Evolutionary conservation across 352 stramenopile genomes (phyloP), one percentile per base, ranked within the genome.

Genomic region (Phytophthora macrochlamydospora): DNA sequence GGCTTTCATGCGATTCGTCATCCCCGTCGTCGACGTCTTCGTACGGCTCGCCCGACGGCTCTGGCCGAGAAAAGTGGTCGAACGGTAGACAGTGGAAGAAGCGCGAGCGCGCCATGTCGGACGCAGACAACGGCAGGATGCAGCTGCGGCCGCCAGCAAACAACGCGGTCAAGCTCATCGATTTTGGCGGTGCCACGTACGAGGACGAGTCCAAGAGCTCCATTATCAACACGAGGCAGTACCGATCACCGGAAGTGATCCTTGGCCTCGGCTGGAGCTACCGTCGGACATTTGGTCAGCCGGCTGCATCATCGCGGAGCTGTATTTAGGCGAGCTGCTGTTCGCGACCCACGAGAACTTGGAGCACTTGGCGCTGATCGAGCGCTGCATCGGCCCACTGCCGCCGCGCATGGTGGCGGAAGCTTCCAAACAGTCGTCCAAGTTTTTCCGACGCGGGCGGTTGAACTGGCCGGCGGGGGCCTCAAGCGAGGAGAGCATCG

Each of bases 161-260:
- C 44, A 87, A 87, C 66, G 81, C 83, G 24, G 82, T 91, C 48
- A 93, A 93, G 71, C 89, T 98, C 49, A 99, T 99, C 76, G 98
- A 99, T 81, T 99, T 99, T 80, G 98, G 98, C 35, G 96, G 97
- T 35, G 97, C 98, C 2, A 99, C 97, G 33, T 99, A 99, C 76
- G 92, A 99, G 51, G 80, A 98, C 67, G 96, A 99, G 67, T 96
- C 89, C 56, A 98, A 98, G 71, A 97, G 82, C 70, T 96, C 91
- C 12, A 97, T 99, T 43, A 98, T 99, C 55, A 99, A 99, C 73
- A 99, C 98, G 44, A 79, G 98, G n/a, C 98, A 99, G 76, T 99
- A 99, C 71, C 90, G 98, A 14, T 96, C 96, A 18, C 97, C 97
- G 0, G 97, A 99, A 76, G 97, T 99, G 4, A 99, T 99, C 62